Conservation (phyloP, 2,329 filamentous ascomycete species). For the Fusarium sublunatum region DNA sequence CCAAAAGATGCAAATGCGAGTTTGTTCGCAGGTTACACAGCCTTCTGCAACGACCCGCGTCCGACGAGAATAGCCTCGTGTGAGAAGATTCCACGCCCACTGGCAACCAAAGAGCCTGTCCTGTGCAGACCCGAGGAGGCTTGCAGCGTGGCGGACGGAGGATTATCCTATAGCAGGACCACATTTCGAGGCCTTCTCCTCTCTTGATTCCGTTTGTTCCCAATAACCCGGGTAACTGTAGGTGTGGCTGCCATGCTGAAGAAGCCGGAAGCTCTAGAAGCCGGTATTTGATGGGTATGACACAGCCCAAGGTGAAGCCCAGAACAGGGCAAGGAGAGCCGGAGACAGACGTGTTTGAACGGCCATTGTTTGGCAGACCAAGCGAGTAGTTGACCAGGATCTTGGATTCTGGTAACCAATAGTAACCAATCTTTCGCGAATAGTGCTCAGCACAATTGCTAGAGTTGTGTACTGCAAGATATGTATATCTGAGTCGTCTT, state of each 20-base stretch:
- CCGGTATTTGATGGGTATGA: constrained; percentile 4
- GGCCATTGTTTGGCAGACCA: constrained; percentile 42
- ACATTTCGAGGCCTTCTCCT: constrained; percentile 10
- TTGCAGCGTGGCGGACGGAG: constrained; percentile 24
- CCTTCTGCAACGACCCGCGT: constrained; percentile 48
- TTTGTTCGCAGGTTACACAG: constrained; percentile 43
- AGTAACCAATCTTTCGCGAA: constrained; percentile 31
- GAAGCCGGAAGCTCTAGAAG: constrained; percentile 6
- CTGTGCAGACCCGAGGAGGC: constrained; percentile 17
- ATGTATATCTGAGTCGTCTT: neutral
- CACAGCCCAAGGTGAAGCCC: constrained; percentile 1
- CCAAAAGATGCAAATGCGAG: constrained; percentile 9
- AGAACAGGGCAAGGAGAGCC: constrained; percentile 23
- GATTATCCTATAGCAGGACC: constrained; percentile 11
- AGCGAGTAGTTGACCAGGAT: constrained; percentile 40
- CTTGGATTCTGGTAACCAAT: constrained; percentile 39
- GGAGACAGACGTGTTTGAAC: constrained; percentile 8
- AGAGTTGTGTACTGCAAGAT: constrained; percentile 1
- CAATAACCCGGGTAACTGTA: neutral
- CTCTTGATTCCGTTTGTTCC: constrained; percentile 7
- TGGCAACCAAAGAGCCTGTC: neutral
- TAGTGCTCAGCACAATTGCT: constrained; percentile 15
- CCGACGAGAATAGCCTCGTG: constrained; percentile 54
- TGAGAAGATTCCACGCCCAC: constrained; percentile 6
- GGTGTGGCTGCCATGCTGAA: constrained; percentile 24